Evolutionary conservation across 2,329 filamentous ascomycete genomes (phyloP).

Genomic region (Monosporascus ibericus): DNA sequence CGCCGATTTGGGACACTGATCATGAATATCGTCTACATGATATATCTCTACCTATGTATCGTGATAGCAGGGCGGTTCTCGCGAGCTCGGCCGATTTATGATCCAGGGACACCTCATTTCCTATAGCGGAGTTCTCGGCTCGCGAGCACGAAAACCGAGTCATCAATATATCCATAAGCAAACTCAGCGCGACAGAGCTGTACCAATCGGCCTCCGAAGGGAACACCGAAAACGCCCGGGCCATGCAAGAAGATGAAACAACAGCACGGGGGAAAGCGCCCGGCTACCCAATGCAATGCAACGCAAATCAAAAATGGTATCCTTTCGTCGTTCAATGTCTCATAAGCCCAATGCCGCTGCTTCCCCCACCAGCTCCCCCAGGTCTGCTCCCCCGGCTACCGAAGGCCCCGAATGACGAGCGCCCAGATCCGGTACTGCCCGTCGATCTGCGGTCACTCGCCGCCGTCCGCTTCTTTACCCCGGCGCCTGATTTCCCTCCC

Average conservation of each 20-base stretch:
- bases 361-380: conserved; percentile 14
- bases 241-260: background rate
- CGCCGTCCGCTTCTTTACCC: conserved; percentile 16
- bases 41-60: no score
- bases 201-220: background rate
- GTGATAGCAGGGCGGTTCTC: no score
- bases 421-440: conserved; percentile 5
- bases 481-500: conserved; percentile 6
- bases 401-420: conserved; percentile 2
- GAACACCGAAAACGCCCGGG: background rate
- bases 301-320: background rate
- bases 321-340: conserved; percentile 15
- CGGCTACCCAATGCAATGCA: background rate
- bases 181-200: background rate
- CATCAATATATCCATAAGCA: no score
- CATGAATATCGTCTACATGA: no score
- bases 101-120: no score
- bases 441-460: conserved; percentile 4
- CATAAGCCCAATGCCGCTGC: conserved; percentile 24
- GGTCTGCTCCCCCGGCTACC: conserved; percentile 5
- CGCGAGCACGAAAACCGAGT: no score
- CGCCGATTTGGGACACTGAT: no score
- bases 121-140: no score
- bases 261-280: background rate
- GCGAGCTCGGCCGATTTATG: no score